phyloP scores from a whole-genome alignment of 257 asterid species.

The Ehretia macrophylla region DNA sequence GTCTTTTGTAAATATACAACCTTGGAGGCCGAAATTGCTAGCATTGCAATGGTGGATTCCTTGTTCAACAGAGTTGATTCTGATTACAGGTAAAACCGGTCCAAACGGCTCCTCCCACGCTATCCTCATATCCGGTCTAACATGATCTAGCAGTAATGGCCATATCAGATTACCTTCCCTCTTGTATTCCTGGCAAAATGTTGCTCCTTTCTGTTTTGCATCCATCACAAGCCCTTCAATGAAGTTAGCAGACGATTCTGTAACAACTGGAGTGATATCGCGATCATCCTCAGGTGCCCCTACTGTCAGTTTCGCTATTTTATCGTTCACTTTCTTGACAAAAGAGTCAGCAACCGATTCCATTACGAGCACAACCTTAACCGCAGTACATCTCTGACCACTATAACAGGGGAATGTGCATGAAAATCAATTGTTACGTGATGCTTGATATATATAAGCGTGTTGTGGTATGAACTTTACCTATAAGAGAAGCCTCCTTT shows the following conservation, averaged over 20 bases:
- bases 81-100: constrained; percentile 75
- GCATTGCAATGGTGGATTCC: constrained; percentile 98
- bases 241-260: constrained; percentile 90
- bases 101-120: constrained; percentile 99
- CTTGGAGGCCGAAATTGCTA: constrained; percentile 98
- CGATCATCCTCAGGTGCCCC: constrained; percentile 74
- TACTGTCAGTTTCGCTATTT: constrained; percentile 66
- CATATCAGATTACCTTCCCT: constrained; percentile 97
- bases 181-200: constrained; percentile 83
- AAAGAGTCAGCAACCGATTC: constrained; percentile 75
- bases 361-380: constrained; percentile 88
- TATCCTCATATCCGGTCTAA: constrained; percentile 86
- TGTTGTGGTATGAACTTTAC: too few species aligned
- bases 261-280: constrained; percentile 87
- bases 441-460: too few species aligned
- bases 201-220: constrained; percentile 84
- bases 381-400: constrained; percentile 93
- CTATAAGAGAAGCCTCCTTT: constrained; percentile 98
- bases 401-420: too few species aligned
- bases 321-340: constrained; percentile 74
- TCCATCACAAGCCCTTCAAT: constrained; percentile 84
- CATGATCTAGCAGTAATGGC: constrained; percentile 86
- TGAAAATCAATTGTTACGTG: too few species aligned
- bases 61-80: constrained; percentile 76
- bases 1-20: constrained; percentile 84